Conservation (phyloP, 2,329 filamentous ascomycete species). For the Pestalotiopsis sp. region DNA sequence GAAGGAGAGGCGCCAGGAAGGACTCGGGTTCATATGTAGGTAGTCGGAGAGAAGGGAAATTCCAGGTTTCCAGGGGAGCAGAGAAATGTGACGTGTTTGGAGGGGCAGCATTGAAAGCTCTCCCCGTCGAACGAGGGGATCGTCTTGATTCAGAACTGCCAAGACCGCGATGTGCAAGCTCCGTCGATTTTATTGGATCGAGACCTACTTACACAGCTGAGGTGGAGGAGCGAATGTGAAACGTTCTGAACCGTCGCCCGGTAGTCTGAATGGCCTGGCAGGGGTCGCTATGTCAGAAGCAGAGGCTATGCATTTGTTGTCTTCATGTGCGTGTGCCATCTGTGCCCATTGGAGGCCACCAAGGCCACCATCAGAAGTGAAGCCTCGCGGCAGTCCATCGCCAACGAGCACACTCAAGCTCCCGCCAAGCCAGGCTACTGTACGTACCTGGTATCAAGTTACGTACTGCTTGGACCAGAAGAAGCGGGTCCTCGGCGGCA, state of each 20-base stretch:
- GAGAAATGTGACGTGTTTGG: constrained; percentile 10
- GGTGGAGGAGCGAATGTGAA: constrained; percentile 12
- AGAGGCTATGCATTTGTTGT: neutral
- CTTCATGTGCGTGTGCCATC: no score
- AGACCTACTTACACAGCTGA: neutral
- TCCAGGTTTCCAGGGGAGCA: neutral
- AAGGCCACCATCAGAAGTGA: no score
- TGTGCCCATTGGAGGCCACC: no score
- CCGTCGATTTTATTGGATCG: constrained; percentile 6
- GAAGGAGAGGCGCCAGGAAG: neutral
- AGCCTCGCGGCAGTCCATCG: no score
- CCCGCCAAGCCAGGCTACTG: no score
- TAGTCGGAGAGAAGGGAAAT: neutral
- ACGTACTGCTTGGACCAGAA: no score
- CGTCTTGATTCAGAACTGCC: constrained; percentile 13
- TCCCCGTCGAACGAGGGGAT: constrained; percentile 12
- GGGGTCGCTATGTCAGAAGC: neutral
- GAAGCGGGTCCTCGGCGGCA: no score
- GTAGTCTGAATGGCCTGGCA: neutral
- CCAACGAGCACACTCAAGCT: no score
- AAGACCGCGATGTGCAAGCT: constrained; percentile 10
- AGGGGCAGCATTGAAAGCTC: constrained; percentile 13
- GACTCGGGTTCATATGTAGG: constrained; percentile 4
- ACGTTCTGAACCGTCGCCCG: neutral
- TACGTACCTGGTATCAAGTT: no score